These are phyloP conservation scores for Starmerella floricola DNA, from an alignment of 805 yeast genomes.

Conservation along the genomic window DNA sequence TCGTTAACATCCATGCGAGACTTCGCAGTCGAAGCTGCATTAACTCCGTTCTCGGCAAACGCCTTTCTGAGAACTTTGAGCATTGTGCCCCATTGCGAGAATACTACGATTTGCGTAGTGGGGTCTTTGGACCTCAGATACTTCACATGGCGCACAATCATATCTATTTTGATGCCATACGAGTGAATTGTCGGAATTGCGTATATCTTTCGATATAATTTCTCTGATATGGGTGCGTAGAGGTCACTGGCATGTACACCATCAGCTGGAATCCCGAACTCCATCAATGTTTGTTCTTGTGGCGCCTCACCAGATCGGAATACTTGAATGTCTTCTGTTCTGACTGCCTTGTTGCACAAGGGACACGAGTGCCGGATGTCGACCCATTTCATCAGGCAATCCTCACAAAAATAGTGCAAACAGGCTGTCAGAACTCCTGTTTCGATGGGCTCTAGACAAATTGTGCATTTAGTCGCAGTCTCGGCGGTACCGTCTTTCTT, in stretches of 20 bases:
- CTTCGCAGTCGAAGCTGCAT: constrained; percentile 44
- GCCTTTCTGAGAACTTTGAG: constrained; percentile 56
- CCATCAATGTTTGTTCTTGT: not conserved
- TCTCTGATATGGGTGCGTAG: constrained; percentile 23
- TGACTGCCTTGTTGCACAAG: constrained; percentile 48
- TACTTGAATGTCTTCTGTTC: not conserved
- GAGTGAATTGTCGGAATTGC: constrained; percentile 33
- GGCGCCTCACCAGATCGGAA: not conserved
- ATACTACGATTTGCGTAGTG: constrained; percentile 66
- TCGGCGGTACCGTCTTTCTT: not conserved
- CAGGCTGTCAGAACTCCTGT: constrained; percentile 76
- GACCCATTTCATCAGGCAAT: constrained; percentile 70
- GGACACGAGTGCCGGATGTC: constrained; percentile 54
- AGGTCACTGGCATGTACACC: constrained; percentile 15
- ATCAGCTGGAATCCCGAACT: not conserved
- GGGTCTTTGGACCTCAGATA: constrained; percentile 49
- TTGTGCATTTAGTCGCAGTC: constrained; percentile 45
- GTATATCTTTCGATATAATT: constrained; percentile 30
- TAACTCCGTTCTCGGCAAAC: constrained; percentile 44
- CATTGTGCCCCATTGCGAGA: constrained; percentile 81
- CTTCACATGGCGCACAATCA: constrained; percentile 58
- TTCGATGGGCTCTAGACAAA: constrained; percentile 59
- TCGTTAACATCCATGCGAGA: constrained; percentile 4
- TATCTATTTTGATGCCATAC: constrained; percentile 81
- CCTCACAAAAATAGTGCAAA: constrained; percentile 84